Evolutionary conservation across 306 rosid genomes (phyloP).

Genomic region (Trichosanthes cucumerina): DNA sequence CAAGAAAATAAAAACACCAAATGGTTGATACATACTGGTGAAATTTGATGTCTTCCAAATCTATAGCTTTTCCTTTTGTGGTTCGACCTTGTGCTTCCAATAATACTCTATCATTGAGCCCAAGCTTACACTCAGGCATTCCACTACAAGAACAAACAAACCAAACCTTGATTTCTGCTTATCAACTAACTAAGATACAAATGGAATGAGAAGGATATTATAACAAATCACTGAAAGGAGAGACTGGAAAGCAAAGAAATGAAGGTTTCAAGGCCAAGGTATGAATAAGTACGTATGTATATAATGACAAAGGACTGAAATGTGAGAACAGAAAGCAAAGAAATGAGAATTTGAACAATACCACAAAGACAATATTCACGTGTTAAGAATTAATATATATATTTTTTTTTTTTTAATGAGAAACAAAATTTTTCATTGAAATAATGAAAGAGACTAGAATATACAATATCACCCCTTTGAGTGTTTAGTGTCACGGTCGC

Average conservation of each 20-base stretch:
- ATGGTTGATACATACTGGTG: conserved; percentile 74
- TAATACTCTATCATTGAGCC: conserved; percentile 81
- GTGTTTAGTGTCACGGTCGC: too few species aligned
- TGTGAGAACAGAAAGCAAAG: background rate
- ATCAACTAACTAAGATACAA: background rate
- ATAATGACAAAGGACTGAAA: background rate
- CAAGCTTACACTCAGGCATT: conserved; percentile 99
- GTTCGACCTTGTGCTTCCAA: conserved; percentile 97
- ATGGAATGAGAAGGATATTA: conserved; percentile 3
- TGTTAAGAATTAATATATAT: too few species aligned
- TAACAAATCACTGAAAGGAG: background rate
- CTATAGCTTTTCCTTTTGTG: conserved; percentile 93
- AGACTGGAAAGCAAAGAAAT: background rate
- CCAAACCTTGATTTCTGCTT: background rate
- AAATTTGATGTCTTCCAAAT: conserved; percentile 98
- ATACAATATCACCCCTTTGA: background rate
- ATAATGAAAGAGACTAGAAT: background rate
- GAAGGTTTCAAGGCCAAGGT: background rate
- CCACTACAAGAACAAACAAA: conserved; percentile 54
- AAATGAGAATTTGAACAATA: background rate
- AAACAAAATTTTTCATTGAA: background rate
- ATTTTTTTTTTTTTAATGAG: background rate
- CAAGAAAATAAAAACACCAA: conserved; percentile 13
- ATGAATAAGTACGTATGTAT: too few species aligned
- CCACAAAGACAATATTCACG: background rate